Base-by-base conservation (phyloP, 495 filamentous ascomycete species). In the Saxispiralis lemnorum region DNA sequence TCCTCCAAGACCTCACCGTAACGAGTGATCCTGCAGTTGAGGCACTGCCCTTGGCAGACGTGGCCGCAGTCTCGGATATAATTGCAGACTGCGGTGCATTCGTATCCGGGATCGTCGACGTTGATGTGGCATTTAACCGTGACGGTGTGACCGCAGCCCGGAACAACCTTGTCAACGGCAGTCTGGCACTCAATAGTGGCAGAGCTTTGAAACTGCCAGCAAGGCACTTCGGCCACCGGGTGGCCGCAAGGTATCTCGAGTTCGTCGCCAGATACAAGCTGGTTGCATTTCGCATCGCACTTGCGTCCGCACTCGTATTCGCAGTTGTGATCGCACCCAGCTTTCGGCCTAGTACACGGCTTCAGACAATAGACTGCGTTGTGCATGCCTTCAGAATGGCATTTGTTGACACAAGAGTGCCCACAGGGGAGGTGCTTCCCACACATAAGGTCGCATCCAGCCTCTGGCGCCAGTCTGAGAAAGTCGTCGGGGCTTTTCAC, bases 311-410 rank as follows among this genome's bases (percentile, higher is more conserved):
- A 88, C 3, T 44, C 38, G 43, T 61, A 67, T 0, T 63, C 72
- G 47, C 82, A 86, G 11, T 62, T 24, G 51, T 87, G 81, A 2
- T 61, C 52, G 44, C 82, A 87, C 7, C 68, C 64, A 31, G 57
- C 59, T 32, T 64, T 69, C 0, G 63, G 56, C n/a, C 76, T 60
- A 5, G 59, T 67, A 32, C 81, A 87, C 1, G 60, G 59, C 53
- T 82, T 69, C 15, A 69, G 57, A 48, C 82, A 89, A 15, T 56
- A 56, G 15, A 78, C 68, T 4, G 69, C 71, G 11, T 72, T 57
- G 51, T 88, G 83, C 9, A 87, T 59, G 1, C 65, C 21, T 4
- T 72, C 57, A 0, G 81, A 76, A 60, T 93, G 84, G 49, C 82
- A 88, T 52, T 70, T 75, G 24, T 69, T 70, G 16, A 60, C 53